Percentiles rank a stretch among this genome's conserved stretches.
These are phyloP conservation scores for Rhododendron mucronatum DNA, from an alignment of 148 eudicot genomes.

Conservation along the genomic window DNA sequence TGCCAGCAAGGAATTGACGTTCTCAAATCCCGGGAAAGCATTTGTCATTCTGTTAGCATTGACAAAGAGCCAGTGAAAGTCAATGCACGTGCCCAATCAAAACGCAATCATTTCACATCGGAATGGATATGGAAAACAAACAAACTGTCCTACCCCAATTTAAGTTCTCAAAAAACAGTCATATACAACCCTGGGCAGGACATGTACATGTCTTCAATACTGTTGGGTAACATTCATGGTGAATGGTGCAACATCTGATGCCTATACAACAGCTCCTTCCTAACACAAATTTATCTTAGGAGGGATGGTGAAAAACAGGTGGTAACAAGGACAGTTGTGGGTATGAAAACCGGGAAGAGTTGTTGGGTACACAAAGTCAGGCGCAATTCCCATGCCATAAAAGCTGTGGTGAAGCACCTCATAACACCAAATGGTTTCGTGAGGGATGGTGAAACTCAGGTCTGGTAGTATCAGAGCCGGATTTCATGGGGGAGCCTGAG, in stretches of 20 bases:
- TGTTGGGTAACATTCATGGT: background rate
- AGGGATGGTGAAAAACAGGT: background rate
- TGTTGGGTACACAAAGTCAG: background rate
- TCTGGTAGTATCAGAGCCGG: background rate
- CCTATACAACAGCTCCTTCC: background rate
- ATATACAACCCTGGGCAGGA: background rate
- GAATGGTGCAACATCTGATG: background rate
- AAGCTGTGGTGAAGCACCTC: too few species aligned
- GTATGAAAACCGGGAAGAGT: background rate
- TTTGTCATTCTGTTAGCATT: background rate
- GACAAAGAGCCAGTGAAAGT: background rate
- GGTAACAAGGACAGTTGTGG: background rate
- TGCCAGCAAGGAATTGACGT: too few species aligned
- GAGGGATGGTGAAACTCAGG: background rate
- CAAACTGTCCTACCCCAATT: background rate
- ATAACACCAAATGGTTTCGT: too few species aligned
- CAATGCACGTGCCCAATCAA: background rate
- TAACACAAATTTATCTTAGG: background rate
- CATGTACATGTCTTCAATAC: background rate
- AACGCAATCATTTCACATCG: background rate
- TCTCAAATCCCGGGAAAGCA: background rate
- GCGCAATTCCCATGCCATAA: too few species aligned
- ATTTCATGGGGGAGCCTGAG: background rate
- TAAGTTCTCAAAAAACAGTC: background rate
- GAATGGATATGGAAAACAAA: background rate